phyloP scores from a whole-genome alignment of 345 rosid genomes.

The Anacardium occidentale region DNA sequence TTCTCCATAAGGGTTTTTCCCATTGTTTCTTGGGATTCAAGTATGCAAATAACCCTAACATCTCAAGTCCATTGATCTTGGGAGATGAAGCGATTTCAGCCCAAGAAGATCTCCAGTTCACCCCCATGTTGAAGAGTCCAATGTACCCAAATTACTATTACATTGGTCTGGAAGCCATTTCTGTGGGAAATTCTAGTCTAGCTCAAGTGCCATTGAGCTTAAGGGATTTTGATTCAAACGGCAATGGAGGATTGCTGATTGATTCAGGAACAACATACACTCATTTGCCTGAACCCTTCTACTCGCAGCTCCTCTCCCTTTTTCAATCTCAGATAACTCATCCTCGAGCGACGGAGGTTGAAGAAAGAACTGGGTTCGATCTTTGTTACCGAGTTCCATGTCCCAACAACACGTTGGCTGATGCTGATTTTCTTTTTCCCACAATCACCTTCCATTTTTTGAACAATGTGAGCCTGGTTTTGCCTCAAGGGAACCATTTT shows the following conservation, averaged over 20 bases:
- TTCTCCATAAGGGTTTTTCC: slow-evolving; percentile 68
- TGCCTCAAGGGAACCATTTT: slow-evolving; percentile 61
- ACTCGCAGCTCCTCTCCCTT: slow-evolving; percentile 54
- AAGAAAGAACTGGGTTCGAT: slow-evolving; percentile 60
- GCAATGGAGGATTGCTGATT: slow-evolving; percentile 79
- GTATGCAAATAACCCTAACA: slow-evolving; percentile 67
- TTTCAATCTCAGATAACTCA: slow-evolving; percentile 44
- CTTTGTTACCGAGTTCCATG: slow-evolving; percentile 76
- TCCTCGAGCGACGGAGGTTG: slow-evolving; percentile 60
- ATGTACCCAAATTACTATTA: slow-evolving; percentile 72
- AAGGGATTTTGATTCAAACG: slow-evolving; percentile 63
- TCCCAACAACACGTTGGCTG: slow-evolving; percentile 42
- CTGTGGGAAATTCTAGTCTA: slow-evolving; percentile 42
- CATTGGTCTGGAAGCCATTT: slow-evolving; percentile 62
- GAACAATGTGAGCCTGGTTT: slow-evolving; percentile 63
- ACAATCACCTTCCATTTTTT: slow-evolving; percentile 63
- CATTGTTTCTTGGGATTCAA: slow-evolving; percentile 85
- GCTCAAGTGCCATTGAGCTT: slow-evolving; percentile 48
- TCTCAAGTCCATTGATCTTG: slow-evolving; percentile 66
- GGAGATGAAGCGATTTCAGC: slow-evolving; percentile 58
- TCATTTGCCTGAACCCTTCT: slow-evolving; percentile 66
- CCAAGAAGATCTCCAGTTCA: slow-evolving; percentile 50
- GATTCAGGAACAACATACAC: slow-evolving; percentile 92
- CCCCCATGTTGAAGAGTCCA: slow-evolving; percentile 64
- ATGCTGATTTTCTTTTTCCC: slow-evolving; percentile 38